Conservation (phyloP, 495 filamentous ascomycete species). For the Bacidia gigantensis region DNA sequence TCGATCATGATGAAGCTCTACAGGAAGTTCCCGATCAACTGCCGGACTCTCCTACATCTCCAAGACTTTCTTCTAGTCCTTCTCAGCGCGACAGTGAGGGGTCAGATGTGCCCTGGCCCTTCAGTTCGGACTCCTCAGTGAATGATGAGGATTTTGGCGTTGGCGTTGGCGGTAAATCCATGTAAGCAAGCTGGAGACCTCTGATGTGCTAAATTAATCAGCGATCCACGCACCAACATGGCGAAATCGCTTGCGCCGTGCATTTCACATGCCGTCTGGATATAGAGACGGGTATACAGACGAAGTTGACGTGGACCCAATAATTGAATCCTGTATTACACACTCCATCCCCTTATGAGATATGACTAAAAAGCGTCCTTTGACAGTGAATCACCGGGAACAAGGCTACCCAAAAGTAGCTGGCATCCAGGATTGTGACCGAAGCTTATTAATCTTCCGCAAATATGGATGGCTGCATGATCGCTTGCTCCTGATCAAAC, state of each 20-base stretch:
- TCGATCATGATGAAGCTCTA: no score
- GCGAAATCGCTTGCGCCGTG: neutral
- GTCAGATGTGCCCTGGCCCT: neutral
- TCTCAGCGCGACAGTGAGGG: neutral
- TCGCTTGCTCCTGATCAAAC: constrained; percentile 23
- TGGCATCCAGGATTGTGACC: constrained; percentile 23
- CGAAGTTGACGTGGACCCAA: neutral
- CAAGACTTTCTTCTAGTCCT: no score
- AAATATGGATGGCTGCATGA: constrained; percentile 27
- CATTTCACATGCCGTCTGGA: neutral
- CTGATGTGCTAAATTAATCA: no score
- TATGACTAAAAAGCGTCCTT: no score
- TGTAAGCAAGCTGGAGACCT: no score
- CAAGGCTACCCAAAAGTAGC: constrained; percentile 27
- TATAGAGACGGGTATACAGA: neutral
- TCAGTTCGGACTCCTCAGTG: neutral
- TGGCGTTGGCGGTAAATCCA: neutral
- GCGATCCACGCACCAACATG: neutral
- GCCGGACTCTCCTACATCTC: no score
- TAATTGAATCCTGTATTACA: neutral
- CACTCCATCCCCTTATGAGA: no score
- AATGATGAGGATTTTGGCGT: no score
- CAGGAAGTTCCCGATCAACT: no score
- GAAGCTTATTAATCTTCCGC: constrained; percentile 26
- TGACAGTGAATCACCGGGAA: constrained; percentile 22